phyloP scores from a whole-genome alignment of 345 rosid species.

The Syzygium aromaticum region DNA sequence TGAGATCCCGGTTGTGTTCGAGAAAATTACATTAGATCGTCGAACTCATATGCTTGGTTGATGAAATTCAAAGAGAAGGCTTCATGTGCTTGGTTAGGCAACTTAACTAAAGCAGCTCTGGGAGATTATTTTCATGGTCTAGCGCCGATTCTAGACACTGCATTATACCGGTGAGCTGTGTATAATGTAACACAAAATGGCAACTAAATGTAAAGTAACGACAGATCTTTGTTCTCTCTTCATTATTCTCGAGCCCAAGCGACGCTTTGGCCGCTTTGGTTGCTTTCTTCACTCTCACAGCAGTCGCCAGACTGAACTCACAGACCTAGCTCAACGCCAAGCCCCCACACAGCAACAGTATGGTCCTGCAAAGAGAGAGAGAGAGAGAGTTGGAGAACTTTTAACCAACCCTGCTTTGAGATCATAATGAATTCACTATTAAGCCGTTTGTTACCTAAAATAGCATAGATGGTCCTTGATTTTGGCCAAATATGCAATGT shows the following conservation, averaged over 20 bases:
- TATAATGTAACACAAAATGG: not conserved
- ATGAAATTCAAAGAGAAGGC: not conserved
- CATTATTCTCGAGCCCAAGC: not conserved
- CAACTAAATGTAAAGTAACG: not conserved
- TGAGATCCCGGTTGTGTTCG: not conserved
- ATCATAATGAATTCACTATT: not conserved
- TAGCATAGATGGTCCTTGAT: too few species aligned
- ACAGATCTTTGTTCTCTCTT: not conserved
- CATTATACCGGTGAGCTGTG: not conserved
- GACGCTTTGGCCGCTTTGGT: not conserved
- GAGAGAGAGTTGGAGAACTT: not conserved
- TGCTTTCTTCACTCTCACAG: not conserved
- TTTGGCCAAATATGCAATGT: too few species aligned
- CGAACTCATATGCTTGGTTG: not conserved
- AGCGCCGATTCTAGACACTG: not conserved
- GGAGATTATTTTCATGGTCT: not conserved
- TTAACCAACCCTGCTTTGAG: not conserved
- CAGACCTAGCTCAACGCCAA: not conserved
- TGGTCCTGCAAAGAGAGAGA: not conserved
- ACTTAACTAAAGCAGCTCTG: not conserved
- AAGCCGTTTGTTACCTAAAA: not conserved
- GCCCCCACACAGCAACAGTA: not conserved
- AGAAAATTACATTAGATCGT: not conserved
- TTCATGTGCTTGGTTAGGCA: not conserved
- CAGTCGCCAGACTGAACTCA: not conserved